These are phyloP conservation scores for Colletotrichum spaethianum DNA, from an alignment of 2,329 filamentous ascomycete species.

Conservation along the genomic window DNA sequence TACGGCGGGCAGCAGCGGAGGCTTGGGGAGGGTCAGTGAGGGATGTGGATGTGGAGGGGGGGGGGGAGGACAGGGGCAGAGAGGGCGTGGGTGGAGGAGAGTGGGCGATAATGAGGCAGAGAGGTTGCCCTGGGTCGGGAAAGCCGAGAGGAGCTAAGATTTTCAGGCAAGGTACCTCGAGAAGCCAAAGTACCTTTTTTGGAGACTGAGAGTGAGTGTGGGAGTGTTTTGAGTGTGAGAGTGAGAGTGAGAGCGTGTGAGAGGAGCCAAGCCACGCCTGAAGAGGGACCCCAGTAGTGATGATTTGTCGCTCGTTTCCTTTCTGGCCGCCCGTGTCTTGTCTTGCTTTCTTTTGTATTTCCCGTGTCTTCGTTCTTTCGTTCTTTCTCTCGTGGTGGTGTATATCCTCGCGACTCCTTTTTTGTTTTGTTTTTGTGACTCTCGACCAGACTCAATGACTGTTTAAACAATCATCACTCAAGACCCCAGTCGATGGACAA, in stretches of 20 bases:
- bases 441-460: neutral
- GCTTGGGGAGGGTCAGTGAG: neutral
- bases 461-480: neutral
- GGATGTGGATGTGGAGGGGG: neutral
- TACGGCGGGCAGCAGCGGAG: neutral
- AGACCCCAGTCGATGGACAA: neutral
- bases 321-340: neutral
- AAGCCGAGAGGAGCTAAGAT: slow-evolving; percentile 24
- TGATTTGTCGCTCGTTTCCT: neutral
- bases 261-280: slow-evolving; percentile 13
- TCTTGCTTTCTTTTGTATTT: no score
- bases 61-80: neutral
- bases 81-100: neutral
- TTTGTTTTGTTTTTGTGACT: neutral
- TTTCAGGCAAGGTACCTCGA: neutral
- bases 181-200: no score
- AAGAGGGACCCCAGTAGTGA: neutral
- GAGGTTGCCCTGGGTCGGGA: slow-evolving; percentile 30
- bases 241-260: neutral
- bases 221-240: neutral
- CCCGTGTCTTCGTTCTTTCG: neutral
- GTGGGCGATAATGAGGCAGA: neutral
- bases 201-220: neutral
- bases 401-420: neutral
- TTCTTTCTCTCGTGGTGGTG: neutral